phyloP scores from a whole-genome alignment of 768 basidiomycete species.

The Panus rudis region DNA sequence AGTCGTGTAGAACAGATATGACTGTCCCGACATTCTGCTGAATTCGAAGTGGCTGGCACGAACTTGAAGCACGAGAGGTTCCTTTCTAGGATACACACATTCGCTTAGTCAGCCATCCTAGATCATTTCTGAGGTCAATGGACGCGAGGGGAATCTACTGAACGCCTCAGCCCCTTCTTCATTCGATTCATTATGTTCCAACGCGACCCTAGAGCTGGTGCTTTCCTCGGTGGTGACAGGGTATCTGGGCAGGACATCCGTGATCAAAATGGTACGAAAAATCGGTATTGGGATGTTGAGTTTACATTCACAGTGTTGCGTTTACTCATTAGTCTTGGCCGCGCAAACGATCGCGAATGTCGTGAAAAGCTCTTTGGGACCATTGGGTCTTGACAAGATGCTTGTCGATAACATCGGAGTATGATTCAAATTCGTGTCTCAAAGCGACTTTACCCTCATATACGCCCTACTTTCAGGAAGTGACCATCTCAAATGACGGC shows the following conservation, averaged over 20 bases:
- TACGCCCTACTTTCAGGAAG: conserved; percentile 56
- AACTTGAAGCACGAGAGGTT: too few relatives aligned
- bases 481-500: conserved; percentile 99
- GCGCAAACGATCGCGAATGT: conserved; percentile 97
- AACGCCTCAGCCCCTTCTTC: too few relatives aligned
- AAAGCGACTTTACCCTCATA: background rate
- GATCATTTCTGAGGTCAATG: too few relatives aligned
- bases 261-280: conserved; percentile 87
- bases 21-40: too few relatives aligned
- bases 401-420: conserved; percentile 97
- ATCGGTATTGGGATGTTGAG: background rate
- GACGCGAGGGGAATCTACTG: too few relatives aligned
- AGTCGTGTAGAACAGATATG: too few relatives aligned
- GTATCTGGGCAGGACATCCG: conserved; percentile 93
- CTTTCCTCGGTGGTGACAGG: conserved; percentile 90
- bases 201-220: conserved; percentile 86
- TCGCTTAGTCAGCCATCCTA: too few relatives aligned
- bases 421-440: conserved; percentile 23
- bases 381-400: conserved; percentile 95
- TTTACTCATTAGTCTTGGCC: conserved; percentile 62
- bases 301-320: background rate
- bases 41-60: too few relatives aligned
- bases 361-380: conserved; percentile 92
- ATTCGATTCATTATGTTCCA: conserved; percentile 55
- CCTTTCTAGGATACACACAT: too few relatives aligned